These are phyloP conservation scores for Ogataea pignaliae DNA, from an alignment of 805 yeast species.

Conservation along the genomic window DNA sequence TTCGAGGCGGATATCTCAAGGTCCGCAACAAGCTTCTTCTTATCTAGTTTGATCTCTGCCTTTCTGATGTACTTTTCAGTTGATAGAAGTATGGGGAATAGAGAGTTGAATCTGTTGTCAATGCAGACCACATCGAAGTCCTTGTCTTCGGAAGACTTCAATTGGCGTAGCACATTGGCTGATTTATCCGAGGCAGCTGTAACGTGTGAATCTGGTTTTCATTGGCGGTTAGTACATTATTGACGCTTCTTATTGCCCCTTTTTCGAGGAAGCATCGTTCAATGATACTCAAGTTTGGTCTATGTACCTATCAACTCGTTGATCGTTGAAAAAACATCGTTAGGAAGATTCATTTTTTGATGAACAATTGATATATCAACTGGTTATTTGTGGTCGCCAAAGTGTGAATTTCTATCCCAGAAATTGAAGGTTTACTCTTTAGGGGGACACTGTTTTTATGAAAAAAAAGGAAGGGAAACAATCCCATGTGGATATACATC, in stretches of 20 bases:
- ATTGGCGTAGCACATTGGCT: neutral
- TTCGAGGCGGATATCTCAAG: constrained; percentile 23
- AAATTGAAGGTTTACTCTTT: too few relatives aligned
- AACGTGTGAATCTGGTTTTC: neutral
- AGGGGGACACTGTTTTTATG: too few relatives aligned
- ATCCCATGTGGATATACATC: too few relatives aligned
- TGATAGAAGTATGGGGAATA: constrained; percentile 11
- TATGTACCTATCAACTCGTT: constrained; percentile 7
- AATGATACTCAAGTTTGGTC: neutral
- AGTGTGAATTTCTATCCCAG: too few relatives aligned
- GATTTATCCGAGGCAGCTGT: constrained; percentile 14
- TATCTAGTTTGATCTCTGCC: neutral
- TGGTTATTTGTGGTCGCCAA: neutral
- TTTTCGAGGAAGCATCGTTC: too few relatives aligned
- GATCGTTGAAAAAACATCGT: constrained; percentile 2
- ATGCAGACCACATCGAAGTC: constrained; percentile 15
- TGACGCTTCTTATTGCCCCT: too few relatives aligned
- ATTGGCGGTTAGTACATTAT: neutral
- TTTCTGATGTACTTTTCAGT: constrained; percentile 10
- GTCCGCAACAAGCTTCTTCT: constrained; percentile 1
- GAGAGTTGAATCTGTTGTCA: constrained; percentile 10
- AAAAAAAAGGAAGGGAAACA: too few relatives aligned
- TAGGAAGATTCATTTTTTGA: neutral
- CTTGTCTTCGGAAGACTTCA: constrained; percentile 8
- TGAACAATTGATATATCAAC: neutral